Evolutionary conservation across 1,284 basidiomycete genomes (phyloP).

Genomic region (Neolentinus lepideus): DNA sequence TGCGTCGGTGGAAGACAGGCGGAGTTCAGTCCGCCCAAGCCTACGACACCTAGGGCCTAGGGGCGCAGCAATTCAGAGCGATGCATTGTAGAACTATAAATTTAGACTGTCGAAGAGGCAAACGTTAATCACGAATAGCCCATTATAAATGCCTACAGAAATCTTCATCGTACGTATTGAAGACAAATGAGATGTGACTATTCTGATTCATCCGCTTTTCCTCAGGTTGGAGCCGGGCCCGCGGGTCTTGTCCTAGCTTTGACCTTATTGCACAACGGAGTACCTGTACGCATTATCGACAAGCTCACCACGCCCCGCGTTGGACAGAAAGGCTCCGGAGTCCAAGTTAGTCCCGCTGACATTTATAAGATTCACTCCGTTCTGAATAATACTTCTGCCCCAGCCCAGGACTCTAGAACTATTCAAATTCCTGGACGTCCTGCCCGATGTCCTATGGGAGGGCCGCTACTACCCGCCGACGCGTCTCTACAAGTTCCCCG

Average conservation of each 20-base stretch:
- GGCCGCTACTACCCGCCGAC: conserved; percentile 4
- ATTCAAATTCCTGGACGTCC: conserved; percentile 17
- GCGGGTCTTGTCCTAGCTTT: conserved; percentile 8
- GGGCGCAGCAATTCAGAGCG: no score
- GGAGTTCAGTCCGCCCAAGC: no score
- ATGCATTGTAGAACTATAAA: no score
- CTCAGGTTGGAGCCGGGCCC: conserved; percentile 11
- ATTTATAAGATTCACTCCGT: not conserved
- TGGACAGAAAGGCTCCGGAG: conserved; percentile 20
- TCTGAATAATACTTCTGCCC: not conserved
- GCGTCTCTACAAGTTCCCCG: conserved; percentile 13
- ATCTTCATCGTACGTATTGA: not conserved
- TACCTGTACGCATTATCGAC: conserved; percentile 11
- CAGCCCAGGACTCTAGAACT: conserved; percentile 24
- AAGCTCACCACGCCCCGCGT: conserved; percentile 6
- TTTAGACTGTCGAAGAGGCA: no score
- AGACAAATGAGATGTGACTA: not conserved
- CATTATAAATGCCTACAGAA: no score
- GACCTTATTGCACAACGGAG: conserved; percentile 6
- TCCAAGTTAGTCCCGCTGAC: conserved; percentile 16
- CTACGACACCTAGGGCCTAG: no score
- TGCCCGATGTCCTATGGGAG: conserved; percentile 12
- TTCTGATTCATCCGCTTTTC: not conserved
- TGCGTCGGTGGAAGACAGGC: no score
- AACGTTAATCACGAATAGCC: no score